These are phyloP conservation scores for Crinitomyces ghanaensis DNA, from an alignment of 805 yeast species.

Conservation along the genomic window DNA sequence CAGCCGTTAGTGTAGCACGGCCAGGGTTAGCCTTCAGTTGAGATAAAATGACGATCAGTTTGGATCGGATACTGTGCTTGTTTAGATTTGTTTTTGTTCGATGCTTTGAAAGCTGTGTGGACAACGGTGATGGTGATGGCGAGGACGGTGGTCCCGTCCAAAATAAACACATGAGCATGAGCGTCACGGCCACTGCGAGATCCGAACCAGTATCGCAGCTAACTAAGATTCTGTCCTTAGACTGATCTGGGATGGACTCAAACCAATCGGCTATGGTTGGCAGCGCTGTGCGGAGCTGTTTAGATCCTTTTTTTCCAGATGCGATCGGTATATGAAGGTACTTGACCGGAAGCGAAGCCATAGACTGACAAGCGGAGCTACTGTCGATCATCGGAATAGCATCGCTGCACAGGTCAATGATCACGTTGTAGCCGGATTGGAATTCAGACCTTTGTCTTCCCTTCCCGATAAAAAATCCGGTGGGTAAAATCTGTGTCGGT, in stretches of 20 bases:
- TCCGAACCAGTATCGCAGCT: conserved; percentile 59
- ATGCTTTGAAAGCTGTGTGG: conserved; percentile 33
- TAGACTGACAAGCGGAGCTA: too few relatives aligned
- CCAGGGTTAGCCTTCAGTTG: conserved; percentile 57
- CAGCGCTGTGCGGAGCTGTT: conserved; percentile 39
- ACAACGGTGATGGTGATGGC: too few relatives aligned
- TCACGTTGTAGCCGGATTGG: too few relatives aligned
- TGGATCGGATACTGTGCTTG: conserved; percentile 45
- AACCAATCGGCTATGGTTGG: conserved; percentile 31
- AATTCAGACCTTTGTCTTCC: too few relatives aligned
- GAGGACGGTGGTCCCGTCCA: too few relatives aligned
- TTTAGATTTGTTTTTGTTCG: conserved; percentile 12
- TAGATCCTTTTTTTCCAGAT: conserved; percentile 52
- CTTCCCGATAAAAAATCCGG: conserved; percentile 10
- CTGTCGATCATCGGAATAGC: too few relatives aligned
- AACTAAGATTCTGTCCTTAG: conserved; percentile 29
- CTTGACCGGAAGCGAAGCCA: too few relatives aligned
- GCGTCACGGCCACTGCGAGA: conserved; percentile 47
- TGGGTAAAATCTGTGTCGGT: conserved; percentile 5
- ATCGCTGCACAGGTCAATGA: too few relatives aligned
- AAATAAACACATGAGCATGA: conserved; percentile 39
- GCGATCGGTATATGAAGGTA: conserved; percentile 18
- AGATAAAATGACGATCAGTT: conserved; percentile 40
- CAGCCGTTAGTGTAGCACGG: conserved; percentile 63
- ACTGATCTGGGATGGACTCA: conserved; percentile 8